Evolutionary conservation across 2,329 filamentous ascomycete species (phyloP), one percentile per base, ranked within the genome.

Genomic region (Trichoderma gracile): DNA sequence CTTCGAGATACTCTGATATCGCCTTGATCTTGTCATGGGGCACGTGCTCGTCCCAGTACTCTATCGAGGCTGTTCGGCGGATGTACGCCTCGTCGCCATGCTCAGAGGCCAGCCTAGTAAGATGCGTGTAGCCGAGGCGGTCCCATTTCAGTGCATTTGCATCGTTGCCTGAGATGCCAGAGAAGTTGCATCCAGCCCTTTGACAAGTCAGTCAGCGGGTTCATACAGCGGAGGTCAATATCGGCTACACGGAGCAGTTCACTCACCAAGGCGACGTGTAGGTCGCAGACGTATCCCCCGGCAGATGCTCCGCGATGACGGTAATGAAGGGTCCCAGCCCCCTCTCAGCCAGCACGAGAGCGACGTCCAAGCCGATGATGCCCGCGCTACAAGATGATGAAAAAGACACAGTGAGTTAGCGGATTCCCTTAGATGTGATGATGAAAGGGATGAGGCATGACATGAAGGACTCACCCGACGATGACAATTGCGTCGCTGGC

Each of bases 151-250:
- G 65, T 0, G 78, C 78, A 54, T 80, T 80, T 19, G 70, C 66
- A 56, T 80, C 77, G 15, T 68, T 74, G 23, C 78, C 78, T 0
- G 78, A 79, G 50, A 80, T 78, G 45, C 76, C 78, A 0, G 78
- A 80, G 67, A 80, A 80, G 67, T 80, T 80, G 65, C 76, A 78
- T 3, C 78, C 78, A 10, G 78, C 78, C 76, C 78, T 75, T 38
- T 38, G 33, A 27, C 4, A 33, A 12, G 5, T 46, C 15, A 19
- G 49, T n/a, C 23, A 30, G 9, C 3, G 12, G 6, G 40, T 19
- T n/a, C 25, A 12, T 23, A 25, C 17, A 43, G 15, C 38, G 21
- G 42, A 33, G 30, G 30, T 33, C 27, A 33, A 33, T 10, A 33
- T 33, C 30, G 8, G 2, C 2, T 2, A 25, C 25, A 10, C 10